Evolutionary conservation across 1,284 basidiomycete species (phyloP).

Genomic region (Prillingera fragicola): DNA sequence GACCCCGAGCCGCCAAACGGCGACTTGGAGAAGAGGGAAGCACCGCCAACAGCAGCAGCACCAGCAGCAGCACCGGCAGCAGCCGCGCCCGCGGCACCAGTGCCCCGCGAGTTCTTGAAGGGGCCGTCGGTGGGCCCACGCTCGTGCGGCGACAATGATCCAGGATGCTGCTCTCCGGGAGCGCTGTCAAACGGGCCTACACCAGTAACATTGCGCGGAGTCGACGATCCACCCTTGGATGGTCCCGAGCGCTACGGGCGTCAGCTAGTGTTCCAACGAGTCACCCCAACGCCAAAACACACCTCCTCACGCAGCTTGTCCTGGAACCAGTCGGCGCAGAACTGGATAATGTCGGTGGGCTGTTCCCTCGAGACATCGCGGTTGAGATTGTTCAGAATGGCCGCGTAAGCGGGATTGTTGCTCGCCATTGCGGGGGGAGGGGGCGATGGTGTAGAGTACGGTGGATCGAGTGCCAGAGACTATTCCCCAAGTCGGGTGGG

Average conservation of each 20-base stretch:
- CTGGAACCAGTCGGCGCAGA: slow-evolving; percentile 95
- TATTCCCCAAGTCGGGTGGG: too few species aligned
- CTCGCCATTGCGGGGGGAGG: neutral
- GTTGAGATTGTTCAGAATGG: slow-evolving; percentile 73
- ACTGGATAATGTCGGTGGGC: slow-evolving; percentile 84
- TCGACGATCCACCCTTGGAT: neutral
- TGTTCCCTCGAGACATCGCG: slow-evolving; percentile 77
- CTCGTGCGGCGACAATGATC: slow-evolving; percentile 45
- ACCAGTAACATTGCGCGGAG: too few species aligned
- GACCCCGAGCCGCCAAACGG: slow-evolving; percentile 24
- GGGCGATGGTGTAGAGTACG: too few species aligned
- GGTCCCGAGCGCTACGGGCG: slow-evolving; percentile 4
- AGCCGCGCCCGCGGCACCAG: slow-evolving; percentile 32
- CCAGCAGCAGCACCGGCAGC: slow-evolving; percentile 15
- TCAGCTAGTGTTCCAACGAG: too few species aligned
- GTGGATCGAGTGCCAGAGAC: too few species aligned
- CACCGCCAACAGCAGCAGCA: slow-evolving; percentile 20
- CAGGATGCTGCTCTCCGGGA: slow-evolving; percentile 51
- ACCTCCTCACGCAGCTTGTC: slow-evolving; percentile 44
- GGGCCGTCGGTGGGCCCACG: slow-evolving; percentile 40
- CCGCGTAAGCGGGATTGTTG: slow-evolving; percentile 15
- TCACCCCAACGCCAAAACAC: too few species aligned
- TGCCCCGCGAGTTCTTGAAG: slow-evolving; percentile 34
- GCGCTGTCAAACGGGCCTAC: slow-evolving; percentile 61
- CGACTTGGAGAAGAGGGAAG: slow-evolving; percentile 16